Evolutionary conservation across 495 filamentous ascomycete genomes (phyloP), one percentile per base, ranked within the genome.

Genomic region (Ascobolus immersus): DNA sequence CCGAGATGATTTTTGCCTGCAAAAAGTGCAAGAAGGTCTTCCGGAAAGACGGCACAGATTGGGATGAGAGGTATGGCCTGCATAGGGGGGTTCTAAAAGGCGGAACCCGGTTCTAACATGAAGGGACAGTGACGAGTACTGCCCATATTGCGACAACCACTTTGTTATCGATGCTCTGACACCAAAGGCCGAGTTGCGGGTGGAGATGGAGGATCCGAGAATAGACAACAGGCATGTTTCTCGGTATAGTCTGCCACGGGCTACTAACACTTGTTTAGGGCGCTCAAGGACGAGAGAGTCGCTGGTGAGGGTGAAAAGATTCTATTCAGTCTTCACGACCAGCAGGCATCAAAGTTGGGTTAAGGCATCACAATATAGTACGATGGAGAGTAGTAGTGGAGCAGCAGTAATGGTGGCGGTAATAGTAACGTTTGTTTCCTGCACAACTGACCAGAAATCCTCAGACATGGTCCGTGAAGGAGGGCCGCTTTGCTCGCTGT

Each of bases 11-110:
- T 0, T 93, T 96, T 46, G 80, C 74, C 17, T 96, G 86, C 65
- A 96, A 96, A 38, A 96, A 96, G 58, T 96, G 86, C 68, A 77
- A 73, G 42, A 94, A 93, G 58, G 79, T 71, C 53, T 96, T 96
- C 62, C 74, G 86, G 29, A 96, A 94, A 56, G 76, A 93, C 44
- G 69, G 71, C 12, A 53, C 64, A 33, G 76, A 92, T 50, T 92
- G 91, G 48, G 86, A 96, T 44, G 89, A 93, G 42, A 69, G 65
- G 70, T 71, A 50, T 17, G 43, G 19, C 19, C 38, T n/a, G n/a
- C n/a, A n/a, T n/a, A n/a, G n/a, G n/a, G n/a, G n/a, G n/a, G n/a
- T n/a, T n/a, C n/a, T n/a, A n/a, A n/a, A n/a, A n/a, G n/a, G n/a
- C n/a, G n/a, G n/a, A n/a, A n/a, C n/a, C n/a, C n/a, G n/a, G n/a